These are phyloP conservation scores for Exsudoporus floridanus DNA, from an alignment of 1,284 basidiomycete species.

Conservation along the genomic window DNA sequence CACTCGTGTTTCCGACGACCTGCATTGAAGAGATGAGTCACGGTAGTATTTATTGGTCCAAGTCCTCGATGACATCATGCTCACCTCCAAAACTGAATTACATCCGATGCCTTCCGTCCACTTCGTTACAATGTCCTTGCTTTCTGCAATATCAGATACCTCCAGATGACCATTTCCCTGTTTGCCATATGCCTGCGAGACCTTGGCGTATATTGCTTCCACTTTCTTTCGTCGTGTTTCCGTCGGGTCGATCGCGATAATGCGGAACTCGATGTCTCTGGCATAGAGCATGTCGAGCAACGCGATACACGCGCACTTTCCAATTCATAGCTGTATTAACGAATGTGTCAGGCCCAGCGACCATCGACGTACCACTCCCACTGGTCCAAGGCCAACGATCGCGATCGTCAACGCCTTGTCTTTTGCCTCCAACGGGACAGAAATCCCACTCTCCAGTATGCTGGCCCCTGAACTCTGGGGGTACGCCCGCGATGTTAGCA, in stretches of 20 bases:
- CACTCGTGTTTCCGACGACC: conserved; percentile 78
- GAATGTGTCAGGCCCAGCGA: background rate
- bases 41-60: background rate
- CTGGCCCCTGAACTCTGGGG: conserved; percentile 42
- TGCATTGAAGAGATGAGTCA: conserved; percentile 34
- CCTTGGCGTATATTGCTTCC: conserved; percentile 50
- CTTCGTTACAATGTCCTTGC: conserved; percentile 46
- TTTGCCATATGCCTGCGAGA: conserved; percentile 45
- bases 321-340: background rate
- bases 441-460: conserved; percentile 22
- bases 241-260: conserved; percentile 65
- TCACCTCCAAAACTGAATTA: conserved; percentile 65
- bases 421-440: conserved; percentile 37
- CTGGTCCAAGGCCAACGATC: conserved; percentile 72
- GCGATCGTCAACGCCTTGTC: conserved; percentile 58
- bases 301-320: conserved; percentile 57
- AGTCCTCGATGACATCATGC: conserved; percentile 5
- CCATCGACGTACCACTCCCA: conserved; percentile 55
- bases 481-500: conserved; percentile 57
- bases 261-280: conserved; percentile 46
- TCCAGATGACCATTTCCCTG: conserved; percentile 43
- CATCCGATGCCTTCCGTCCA: conserved; percentile 61
- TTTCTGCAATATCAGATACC: conserved; percentile 51
- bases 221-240: conserved; percentile 57
- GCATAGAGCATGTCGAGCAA: conserved; percentile 60